Conservation (phyloP, 768 basidiomycete genomes). For the Leccinum uliginosum region DNA sequence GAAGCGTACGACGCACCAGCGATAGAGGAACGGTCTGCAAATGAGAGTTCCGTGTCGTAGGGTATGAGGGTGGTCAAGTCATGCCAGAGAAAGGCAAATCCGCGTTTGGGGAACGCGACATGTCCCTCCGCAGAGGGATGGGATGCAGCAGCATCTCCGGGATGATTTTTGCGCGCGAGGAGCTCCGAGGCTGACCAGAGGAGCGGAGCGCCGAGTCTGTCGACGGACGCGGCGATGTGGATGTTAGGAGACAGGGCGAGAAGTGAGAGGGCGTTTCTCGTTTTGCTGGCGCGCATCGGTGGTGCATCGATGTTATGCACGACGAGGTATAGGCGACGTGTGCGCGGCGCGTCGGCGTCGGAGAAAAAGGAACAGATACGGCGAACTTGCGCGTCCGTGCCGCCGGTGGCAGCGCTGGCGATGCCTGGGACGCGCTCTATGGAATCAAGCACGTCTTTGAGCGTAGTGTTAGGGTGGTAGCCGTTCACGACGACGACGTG, state of each 20-base stretch:
- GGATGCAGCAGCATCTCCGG: not conserved
- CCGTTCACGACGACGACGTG: conserved; percentile 78
- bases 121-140: not conserved
- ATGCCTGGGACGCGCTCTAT: conserved; percentile 42
- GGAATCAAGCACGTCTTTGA: conserved; percentile 64
- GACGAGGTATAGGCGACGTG: conserved; percentile 63
- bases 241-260: conserved; percentile 72
- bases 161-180: conserved; percentile 44
- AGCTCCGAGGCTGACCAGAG: conserved; percentile 76
- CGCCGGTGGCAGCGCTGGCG: conserved; percentile 6
- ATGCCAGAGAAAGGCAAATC: conserved; percentile 82
- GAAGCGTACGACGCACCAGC: conserved; percentile 42
- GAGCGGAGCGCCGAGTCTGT: conserved; percentile 79
- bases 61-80: conserved; percentile 82
- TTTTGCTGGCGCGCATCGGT: conserved; percentile 57
- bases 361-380: conserved; percentile 65
- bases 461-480: conserved; percentile 60
- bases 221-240: conserved; percentile 80
- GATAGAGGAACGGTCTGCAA: conserved; percentile 60
- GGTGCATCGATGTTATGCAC: conserved; percentile 88
- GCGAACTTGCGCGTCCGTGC: conserved; percentile 58
- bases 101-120: conserved; percentile 31
- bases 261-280: conserved; percentile 62
- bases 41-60: conserved; percentile 76
- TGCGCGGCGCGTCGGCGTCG: conserved; percentile 26